Percentiles rank a stretch among this genome's conserved stretches.
These are phyloP conservation scores for Cladosporium sphaerospermum DNA, from an alignment of 2,329 filamentous ascomycete species.

Conservation along the genomic window DNA sequence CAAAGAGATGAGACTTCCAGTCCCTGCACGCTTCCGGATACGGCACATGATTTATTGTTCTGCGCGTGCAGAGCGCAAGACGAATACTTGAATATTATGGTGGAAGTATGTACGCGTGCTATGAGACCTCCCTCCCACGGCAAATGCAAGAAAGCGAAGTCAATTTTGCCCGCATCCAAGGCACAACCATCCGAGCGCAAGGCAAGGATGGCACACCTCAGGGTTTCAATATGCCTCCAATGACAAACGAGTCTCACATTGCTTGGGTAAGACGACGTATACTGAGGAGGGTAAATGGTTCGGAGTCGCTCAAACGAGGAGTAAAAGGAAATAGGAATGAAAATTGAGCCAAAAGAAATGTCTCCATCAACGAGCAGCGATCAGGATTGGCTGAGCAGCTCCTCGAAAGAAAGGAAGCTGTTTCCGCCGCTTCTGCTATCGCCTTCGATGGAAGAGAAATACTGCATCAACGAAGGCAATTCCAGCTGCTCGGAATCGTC, in stretches of 20 bases:
- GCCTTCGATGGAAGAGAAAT: constrained; percentile 16
- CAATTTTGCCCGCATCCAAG: constrained; percentile 11
- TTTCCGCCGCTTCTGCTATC: constrained; percentile 16
- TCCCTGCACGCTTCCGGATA: neutral
- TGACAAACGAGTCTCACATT: constrained; percentile 31
- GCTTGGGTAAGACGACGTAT: constrained; percentile 27
- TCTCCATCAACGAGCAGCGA: neutral
- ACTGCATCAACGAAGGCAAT: constrained; percentile 24
- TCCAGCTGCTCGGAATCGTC: constrained; percentile 22
- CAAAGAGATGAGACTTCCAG: neutral
- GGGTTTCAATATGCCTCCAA: constrained; percentile 24
- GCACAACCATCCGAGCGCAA: neutral
- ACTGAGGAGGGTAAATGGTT: constrained; percentile 24
- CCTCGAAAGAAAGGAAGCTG: constrained; percentile 18
- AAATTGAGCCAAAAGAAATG: neutral
- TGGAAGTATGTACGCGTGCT: constrained; percentile 8
- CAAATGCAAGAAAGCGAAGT: constrained; percentile 10
- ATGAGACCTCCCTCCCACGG: constrained; percentile 11
- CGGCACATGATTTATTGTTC: neutral
- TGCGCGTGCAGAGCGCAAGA: neutral
- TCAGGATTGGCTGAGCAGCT: constrained; percentile 16
- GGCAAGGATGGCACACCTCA: neutral
- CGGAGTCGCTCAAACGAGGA: neutral
- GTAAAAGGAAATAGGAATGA: neutral
- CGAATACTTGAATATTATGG: neutral